Percentiles rank a stretch among this genome's conserved stretches.
phyloP scores from a whole-genome alignment of 139 green algal genomes.

The Asterochloris sp. region DNA sequence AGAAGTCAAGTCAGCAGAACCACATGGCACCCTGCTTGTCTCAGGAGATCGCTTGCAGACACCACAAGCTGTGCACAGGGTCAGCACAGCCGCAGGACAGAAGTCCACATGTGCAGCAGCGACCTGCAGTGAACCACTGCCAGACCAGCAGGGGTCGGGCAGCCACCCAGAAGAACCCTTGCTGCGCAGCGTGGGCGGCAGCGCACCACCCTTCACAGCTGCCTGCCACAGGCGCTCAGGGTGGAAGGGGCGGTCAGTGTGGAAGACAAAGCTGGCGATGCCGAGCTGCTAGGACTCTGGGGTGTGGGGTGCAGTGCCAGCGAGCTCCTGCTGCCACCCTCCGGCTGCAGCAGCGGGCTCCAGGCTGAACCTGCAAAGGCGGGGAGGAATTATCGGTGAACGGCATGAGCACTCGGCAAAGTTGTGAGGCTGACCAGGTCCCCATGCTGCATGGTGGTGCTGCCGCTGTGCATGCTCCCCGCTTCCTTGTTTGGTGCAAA shows the following conservation, averaged over 20 bases:
- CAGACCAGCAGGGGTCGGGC: slow-evolving; percentile 45
- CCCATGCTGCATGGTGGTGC: too few species aligned
- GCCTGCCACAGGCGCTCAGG: slow-evolving; percentile 54
- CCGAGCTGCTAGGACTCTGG: slow-evolving; percentile 64
- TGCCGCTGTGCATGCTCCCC: too few species aligned
- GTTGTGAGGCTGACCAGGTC: too few species aligned
- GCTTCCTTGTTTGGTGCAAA: too few species aligned
- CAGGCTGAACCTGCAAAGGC: slow-evolving; percentile 52
- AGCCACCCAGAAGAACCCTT: slow-evolving; percentile 79
- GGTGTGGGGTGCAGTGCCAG: slow-evolving; percentile 13
- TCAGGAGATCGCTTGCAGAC: too few species aligned
- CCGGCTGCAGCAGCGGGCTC: slow-evolving; percentile 48
- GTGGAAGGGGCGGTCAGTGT: slow-evolving; percentile 67
- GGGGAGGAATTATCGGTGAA: too few species aligned
- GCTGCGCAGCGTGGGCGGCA: slow-evolving; percentile 40
- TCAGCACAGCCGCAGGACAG: too few species aligned
- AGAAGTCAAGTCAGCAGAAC: too few species aligned
- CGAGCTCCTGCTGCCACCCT: slow-evolving; percentile 61
- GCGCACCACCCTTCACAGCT: slow-evolving; percentile 16
- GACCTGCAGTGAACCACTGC: slow-evolving; percentile 52
- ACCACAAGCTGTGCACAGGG: too few species aligned
- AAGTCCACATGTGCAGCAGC: too few species aligned
- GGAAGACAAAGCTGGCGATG: slow-evolving; percentile 70
- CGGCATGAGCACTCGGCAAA: too few species aligned
- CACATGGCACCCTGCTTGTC: too few species aligned